Percentiles rank a stretch among this genome's conserved stretches.
phyloP scores from a whole-genome alignment of 2,329 filamentous ascomycete genomes.

The Apiospora kogelbergensis region DNA sequence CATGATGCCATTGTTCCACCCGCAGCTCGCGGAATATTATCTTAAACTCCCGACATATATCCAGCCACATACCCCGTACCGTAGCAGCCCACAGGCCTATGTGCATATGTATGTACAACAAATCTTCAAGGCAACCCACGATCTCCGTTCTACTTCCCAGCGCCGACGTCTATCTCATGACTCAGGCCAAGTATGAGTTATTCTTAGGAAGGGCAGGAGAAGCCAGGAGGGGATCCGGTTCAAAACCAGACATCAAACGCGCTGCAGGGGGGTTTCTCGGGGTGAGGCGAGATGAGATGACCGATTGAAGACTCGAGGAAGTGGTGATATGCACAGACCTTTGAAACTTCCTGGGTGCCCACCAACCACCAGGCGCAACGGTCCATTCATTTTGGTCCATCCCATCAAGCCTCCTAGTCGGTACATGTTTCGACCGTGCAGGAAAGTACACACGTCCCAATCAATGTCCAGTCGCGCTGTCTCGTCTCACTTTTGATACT shows the following conservation, averaged over 20 bases:
- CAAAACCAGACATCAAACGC: background rate
- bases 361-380: background rate
- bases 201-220: background rate
- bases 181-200: background rate
- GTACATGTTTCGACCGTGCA: background rate
- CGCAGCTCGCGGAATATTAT: background rate
- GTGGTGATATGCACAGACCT: slow-evolving; percentile 7
- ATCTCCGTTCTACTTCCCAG: background rate
- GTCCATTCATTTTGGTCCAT: slow-evolving; percentile 1
- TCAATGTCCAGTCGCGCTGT: background rate
- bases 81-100: background rate
- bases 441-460: background rate
- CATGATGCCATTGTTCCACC: background rate
- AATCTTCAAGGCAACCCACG: background rate
- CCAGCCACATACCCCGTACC: background rate
- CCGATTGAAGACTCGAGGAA: background rate
- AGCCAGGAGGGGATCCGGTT: background rate
- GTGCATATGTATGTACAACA: too few relatives aligned
- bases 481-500: background rate
- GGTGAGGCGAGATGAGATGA: background rate
- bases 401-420: background rate
- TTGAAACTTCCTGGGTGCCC: slow-evolving; percentile 1
- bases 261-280: background rate
- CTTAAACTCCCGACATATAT: background rate
- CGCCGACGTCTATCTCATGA: background rate